Evolutionary conservation across 352 stramenopile species (phyloP).

Genomic region (Pythium pyrilobum): DNA sequence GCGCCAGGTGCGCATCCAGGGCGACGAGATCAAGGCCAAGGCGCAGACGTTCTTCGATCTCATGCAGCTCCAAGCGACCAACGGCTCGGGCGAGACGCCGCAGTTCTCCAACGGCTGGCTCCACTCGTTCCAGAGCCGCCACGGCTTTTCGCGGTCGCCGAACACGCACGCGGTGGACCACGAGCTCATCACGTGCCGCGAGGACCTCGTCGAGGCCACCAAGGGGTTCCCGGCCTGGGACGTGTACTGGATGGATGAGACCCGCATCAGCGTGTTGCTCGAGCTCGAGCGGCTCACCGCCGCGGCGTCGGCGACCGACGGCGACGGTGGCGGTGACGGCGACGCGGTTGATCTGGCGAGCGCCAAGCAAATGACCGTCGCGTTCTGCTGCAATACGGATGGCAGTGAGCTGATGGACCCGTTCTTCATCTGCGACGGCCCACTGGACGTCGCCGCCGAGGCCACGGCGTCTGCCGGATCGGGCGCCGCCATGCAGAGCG

Average conservation of each 20-base stretch:
- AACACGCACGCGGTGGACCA: conserved; percentile 21
- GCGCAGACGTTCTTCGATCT: conserved; percentile 62
- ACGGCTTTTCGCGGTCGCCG: conserved; percentile 50
- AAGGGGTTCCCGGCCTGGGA: conserved; percentile 45
- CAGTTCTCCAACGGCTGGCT: conserved; percentile 88
- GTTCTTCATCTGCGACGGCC: conserved; percentile 51
- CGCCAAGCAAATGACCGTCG: conserved; percentile 44
- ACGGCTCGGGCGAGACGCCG: conserved; percentile 24
- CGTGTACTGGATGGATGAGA: conserved; percentile 76
- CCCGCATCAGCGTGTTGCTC: conserved; percentile 44
- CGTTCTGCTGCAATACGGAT: conserved; percentile 62
- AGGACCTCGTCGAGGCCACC: conserved; percentile 42
- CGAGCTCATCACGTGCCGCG: conserved; percentile 37
- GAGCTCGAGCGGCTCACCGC: not conserved
- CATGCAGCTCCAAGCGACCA: conserved; percentile 30
- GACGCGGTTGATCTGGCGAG: too few relatives aligned
- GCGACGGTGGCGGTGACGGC: not conserved
- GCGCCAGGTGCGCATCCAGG: conserved; percentile 47
- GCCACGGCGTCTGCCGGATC: not conserved
- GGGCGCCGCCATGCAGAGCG: not conserved
- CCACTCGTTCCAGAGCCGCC: conserved; percentile 74
- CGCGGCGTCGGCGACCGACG: not conserved
- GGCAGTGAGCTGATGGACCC: conserved; percentile 63
- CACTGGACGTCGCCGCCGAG: conserved; percentile 17
- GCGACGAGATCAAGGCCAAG: conserved; percentile 73